Base-by-base conservation (phyloP, 1,139 yeast species). In the Saccharomyces uvarum region DNA sequence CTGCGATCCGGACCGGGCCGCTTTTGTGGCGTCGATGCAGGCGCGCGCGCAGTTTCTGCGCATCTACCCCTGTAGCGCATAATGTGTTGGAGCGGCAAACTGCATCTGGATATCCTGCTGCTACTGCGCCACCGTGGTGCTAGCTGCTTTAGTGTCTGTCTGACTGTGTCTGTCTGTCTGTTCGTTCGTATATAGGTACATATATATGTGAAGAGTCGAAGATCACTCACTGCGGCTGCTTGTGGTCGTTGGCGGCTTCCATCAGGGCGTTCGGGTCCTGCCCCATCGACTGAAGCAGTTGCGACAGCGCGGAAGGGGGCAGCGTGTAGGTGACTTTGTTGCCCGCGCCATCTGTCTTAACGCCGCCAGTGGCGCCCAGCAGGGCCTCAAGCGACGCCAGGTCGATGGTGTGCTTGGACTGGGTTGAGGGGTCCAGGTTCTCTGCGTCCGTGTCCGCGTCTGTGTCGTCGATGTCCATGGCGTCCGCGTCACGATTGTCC, bases 361-460 rank as follows among this genome's bases (percentile, higher is more conserved):
- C 46, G 11, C 47, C 46, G 11, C 51, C 52, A 1, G 49, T 41
- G 19, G 46, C 49, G 3, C 29, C 27, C 53, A 51, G 59, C 62
- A 26, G 54, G 63, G 11, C 51, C 61, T 44, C 54, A 56, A 46
- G 71, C 69, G 48, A 74, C 68, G 74, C 75, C 76, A 51, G 80
- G 80, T 51, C 51, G 56, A 78, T 77, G 56, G 77, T 78, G 44
- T 5, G 11, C 44, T 19, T 38, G 16, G 44, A 13, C 47, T 76
- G 72, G 7, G 79, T 38, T 7, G 44, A 19, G 3, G 44, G 26
- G 13, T 38, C 24, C n/a, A 38, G 44, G 26, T 38, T 38, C 14
- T 79, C 83, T 60, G 79, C 73, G 63, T 79, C 79, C 53, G 78
- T 77, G 14, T 79, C 82, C n/a, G 82, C 83, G 61, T 79, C 78